Conservation (phyloP, 1,284 basidiomycete species). For the Fomes fomentarius region DNA sequence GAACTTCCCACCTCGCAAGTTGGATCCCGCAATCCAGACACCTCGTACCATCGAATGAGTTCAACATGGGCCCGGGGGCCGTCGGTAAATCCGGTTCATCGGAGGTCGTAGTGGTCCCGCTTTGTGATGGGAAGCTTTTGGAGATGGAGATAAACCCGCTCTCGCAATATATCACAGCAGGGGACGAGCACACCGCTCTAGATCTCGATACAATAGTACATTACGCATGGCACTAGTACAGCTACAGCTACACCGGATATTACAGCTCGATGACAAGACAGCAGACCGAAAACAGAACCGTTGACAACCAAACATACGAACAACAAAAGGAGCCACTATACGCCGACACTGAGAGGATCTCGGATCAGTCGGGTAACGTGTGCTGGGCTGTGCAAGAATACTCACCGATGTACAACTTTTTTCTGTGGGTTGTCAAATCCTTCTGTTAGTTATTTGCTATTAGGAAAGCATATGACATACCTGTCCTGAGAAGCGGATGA, state of each 20-base stretch:
- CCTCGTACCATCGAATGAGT: conserved; percentile 16
- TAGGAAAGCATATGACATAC: no score
- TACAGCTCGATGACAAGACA: conserved; percentile 12
- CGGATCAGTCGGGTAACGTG: no score
- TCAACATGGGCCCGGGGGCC: no score
- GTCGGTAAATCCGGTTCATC: no score
- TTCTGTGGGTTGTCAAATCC: conserved; percentile 16
- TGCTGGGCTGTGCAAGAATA: no score
- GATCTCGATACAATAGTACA: conserved; percentile 11
- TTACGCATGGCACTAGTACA: conserved; percentile 14
- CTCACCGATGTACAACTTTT: conserved; percentile 32
- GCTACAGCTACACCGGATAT: conserved; percentile 16
- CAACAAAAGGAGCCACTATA: conserved; percentile 10
- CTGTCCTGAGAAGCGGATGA: conserved; percentile 88
- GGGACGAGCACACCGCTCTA: not conserved
- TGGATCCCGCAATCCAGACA: conserved; percentile 14
- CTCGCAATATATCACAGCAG: not conserved
- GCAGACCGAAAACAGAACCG: conserved; percentile 13
- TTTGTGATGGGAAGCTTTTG: no score
- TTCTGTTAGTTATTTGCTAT: no score
- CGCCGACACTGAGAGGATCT: conserved; percentile 24
- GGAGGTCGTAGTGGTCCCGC: no score
- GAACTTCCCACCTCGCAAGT: conserved; percentile 31
- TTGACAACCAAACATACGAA: not conserved
- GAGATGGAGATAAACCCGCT: no score